These are phyloP conservation scores for Botryotinia convoluta DNA, from an alignment of 2,329 filamentous ascomycete genomes.

Conservation along the genomic window DNA sequence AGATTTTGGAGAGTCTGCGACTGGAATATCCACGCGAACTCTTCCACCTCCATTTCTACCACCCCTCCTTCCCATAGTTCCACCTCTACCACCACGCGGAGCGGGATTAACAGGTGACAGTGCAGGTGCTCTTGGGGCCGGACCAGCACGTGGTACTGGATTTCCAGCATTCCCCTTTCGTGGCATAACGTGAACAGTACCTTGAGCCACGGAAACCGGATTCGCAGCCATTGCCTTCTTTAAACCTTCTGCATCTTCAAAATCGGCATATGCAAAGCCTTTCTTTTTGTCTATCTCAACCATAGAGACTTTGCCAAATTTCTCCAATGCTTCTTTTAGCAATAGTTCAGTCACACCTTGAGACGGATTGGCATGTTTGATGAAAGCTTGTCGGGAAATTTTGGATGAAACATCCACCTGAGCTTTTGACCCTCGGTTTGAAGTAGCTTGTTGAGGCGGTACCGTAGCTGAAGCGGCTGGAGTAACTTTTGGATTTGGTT, in stretches of 20 bases:
- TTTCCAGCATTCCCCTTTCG: slow-evolving; percentile 78
- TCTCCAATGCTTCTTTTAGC: slow-evolving; percentile 69
- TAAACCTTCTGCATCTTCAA: slow-evolving; percentile 68
- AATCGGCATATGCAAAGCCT: slow-evolving; percentile 91
- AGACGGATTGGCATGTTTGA: slow-evolving; percentile 82
- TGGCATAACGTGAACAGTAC: slow-evolving; percentile 83
- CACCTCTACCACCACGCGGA: slow-evolving; percentile 29
- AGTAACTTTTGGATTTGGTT: slow-evolving; percentile 25
- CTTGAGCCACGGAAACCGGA: slow-evolving; percentile 78
- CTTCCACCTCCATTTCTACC: slow-evolving; percentile 30
- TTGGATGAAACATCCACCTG: slow-evolving; percentile 38
- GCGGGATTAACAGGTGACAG: slow-evolving; percentile 25
- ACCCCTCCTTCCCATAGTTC: slow-evolving; percentile 29
- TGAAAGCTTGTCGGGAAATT: slow-evolving; percentile 65
- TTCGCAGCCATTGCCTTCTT: slow-evolving; percentile 79
- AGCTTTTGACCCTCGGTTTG: slow-evolving; percentile 34
- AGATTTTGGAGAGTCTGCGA: slow-evolving; percentile 23
- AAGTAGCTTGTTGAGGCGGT: slow-evolving; percentile 24
- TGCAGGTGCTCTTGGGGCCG: slow-evolving; percentile 43
- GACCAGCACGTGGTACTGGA: slow-evolving; percentile 78
- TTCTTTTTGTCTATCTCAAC: slow-evolving; percentile 95
- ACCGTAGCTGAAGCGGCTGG: slow-evolving; percentile 32
- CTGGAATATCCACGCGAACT: slow-evolving; percentile 25
- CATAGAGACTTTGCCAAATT: slow-evolving; percentile 70
- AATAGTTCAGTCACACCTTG: slow-evolving; percentile 86